These are phyloP conservation scores for Coemansia asiatica DNA, from an alignment of 192 early-diverging fungal genomes.

Conservation along the genomic window DNA sequence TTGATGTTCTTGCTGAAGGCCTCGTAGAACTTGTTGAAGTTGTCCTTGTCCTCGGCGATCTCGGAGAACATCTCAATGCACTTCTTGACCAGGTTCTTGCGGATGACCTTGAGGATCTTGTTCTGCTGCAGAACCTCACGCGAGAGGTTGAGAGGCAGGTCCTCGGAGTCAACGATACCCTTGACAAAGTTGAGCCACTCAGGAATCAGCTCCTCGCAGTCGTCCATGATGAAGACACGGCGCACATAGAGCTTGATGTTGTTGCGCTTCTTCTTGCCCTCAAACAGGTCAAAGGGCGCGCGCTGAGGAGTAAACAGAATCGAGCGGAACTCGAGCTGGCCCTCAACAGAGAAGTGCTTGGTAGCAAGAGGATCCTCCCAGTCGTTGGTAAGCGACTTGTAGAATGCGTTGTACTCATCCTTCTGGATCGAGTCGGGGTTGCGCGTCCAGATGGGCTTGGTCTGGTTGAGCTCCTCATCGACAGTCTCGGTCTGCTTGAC, in stretches of 20 bases:
- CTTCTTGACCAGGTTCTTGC: slow-evolving; percentile 99
- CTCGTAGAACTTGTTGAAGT: slow-evolving; percentile 99
- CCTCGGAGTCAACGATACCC: slow-evolving; percentile 99
- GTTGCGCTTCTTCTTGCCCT: slow-evolving; percentile 99
- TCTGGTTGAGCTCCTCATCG: slow-evolving; percentile 96
- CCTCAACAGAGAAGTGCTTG: slow-evolving; percentile 99
- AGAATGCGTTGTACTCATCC: slow-evolving; percentile 97
- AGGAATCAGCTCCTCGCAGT: slow-evolving; percentile 99
- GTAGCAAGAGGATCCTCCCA: slow-evolving; percentile 97
- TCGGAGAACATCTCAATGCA: slow-evolving; percentile 97
- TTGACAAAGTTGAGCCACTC: slow-evolving; percentile 99
- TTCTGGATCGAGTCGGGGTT: slow-evolving; percentile 96
- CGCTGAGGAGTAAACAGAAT: slow-evolving; percentile 96
- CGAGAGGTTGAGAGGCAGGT: slow-evolving; percentile 99
- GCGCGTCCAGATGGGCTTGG: slow-evolving; percentile 99
- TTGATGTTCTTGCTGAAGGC: slow-evolving; percentile 99
- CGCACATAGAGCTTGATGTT: slow-evolving; percentile 99
- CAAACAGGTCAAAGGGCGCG: slow-evolving; percentile 97
- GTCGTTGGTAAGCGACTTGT: slow-evolving; percentile 98
- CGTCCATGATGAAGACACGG: slow-evolving; percentile 99
- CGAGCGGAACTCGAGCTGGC: slow-evolving; percentile 99
- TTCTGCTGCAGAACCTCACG: slow-evolving; percentile 99
- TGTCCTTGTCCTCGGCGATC: slow-evolving; percentile 98
- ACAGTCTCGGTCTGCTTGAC: slow-evolving; percentile 55
- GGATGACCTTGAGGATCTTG: slow-evolving; percentile 99